A percentile compares a stretch with the other conserved stretches of the same genome.
Conservation (phyloP, 2,329 filamentous ascomycete genomes). For the Pleoardoris graminearum region DNA sequence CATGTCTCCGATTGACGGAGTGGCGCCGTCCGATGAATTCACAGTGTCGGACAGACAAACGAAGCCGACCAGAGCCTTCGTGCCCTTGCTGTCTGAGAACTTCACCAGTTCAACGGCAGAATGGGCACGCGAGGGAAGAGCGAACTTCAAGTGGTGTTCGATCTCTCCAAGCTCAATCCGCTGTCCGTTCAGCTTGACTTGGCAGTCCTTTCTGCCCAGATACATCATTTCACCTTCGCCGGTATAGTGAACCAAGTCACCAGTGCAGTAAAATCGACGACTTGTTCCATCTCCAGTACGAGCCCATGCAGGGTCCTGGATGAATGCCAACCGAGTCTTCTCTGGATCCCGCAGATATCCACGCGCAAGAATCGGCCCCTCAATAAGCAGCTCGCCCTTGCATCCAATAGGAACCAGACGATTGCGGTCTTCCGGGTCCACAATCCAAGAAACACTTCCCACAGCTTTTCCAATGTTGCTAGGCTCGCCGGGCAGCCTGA, state of each 20-base stretch:
- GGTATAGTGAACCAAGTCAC: constrained; percentile 40
- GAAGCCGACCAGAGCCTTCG: constrained; percentile 35
- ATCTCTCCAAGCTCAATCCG: constrained; percentile 53
- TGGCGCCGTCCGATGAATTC: constrained; percentile 28
- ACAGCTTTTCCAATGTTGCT: constrained; percentile 40
- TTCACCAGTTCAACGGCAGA: constrained; percentile 50
- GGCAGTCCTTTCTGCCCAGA: constrained; percentile 40
- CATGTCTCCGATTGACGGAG: constrained; percentile 27
- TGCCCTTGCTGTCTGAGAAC: constrained; percentile 28
- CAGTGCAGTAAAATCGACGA: constrained; percentile 37
- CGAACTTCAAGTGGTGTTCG: constrained; percentile 48
- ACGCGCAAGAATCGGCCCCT: constrained; percentile 39
- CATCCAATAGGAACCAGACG: constrained; percentile 39
- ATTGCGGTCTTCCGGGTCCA: constrained; percentile 36
- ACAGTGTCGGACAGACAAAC: constrained; percentile 23
- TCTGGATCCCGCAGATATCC: constrained; percentile 40
- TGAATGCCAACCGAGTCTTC: constrained; percentile 37
- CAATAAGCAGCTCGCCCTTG: constrained; percentile 41
- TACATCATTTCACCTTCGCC: constrained; percentile 42
- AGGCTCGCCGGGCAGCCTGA: constrained; percentile 35
- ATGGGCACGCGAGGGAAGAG: constrained; percentile 43
- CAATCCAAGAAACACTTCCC: constrained; percentile 39
- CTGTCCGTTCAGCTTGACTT: constrained; percentile 49
- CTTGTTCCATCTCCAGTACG: constrained; percentile 15
- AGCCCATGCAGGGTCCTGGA: constrained; percentile 36